phyloP scores from a whole-genome alignment of 1,139 yeast genomes.

The Magnusiomyces suaveolens region DNA sequence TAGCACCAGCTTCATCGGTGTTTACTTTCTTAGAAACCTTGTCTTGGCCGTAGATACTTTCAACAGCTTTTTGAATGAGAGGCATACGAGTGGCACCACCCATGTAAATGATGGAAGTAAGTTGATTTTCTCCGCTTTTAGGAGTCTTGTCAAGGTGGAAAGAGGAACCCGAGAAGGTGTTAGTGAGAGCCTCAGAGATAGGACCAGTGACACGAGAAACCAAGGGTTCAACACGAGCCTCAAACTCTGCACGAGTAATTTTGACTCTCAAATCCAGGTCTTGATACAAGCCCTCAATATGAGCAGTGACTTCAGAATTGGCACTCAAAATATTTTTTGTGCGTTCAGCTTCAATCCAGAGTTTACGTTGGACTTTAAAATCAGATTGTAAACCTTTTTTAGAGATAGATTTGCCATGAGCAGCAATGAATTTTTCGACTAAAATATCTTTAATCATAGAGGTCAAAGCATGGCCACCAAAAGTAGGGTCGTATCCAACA shows the following conservation, averaged over 20 bases:
- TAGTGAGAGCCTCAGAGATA: slow-evolving; percentile 42
- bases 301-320: slow-evolving; percentile 62
- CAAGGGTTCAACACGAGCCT: slow-evolving; percentile 39
- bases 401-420: slow-evolving; percentile 22
- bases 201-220: slow-evolving; percentile 45
- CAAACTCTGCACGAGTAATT: slow-evolving; percentile 72
- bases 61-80: slow-evolving; percentile 52
- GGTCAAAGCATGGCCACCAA: slow-evolving; percentile 75
- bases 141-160: slow-evolving; percentile 31
- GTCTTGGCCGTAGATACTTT: slow-evolving; percentile 31
- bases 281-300: slow-evolving; percentile 51
- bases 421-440: slow-evolving; percentile 44
- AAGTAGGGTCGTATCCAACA: slow-evolving; percentile 50
- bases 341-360: slow-evolving; percentile 77
- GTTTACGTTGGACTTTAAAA: slow-evolving; percentile 53
- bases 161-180: slow-evolving; percentile 20
- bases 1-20: slow-evolving; percentile 90
- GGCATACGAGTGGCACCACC: slow-evolving; percentile 96
- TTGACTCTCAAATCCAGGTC: slow-evolving; percentile 63
- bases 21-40: slow-evolving; percentile 75
- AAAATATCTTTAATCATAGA: slow-evolving; percentile 52
- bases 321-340: slow-evolving; percentile 83
- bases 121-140: slow-evolving; percentile 38
- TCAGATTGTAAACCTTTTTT: slow-evolving; percentile 36
- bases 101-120: slow-evolving; percentile 47